phyloP scores from a whole-genome alignment of 1,139 yeast species.

The Taiozyma sp. region DNA sequence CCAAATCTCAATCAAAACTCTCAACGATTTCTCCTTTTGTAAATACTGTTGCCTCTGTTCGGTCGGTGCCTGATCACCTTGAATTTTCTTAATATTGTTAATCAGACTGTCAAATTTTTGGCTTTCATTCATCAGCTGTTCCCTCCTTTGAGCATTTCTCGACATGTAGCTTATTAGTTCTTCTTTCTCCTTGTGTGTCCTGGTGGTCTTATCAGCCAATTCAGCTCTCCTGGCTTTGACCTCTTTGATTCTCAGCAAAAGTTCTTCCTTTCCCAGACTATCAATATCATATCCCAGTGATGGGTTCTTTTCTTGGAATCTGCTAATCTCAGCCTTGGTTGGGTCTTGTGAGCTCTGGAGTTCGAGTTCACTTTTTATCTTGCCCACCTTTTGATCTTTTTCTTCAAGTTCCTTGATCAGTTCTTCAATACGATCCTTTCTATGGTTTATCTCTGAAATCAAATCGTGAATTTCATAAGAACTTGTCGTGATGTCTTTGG shows the following conservation, averaged over 20 bases:
- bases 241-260: conserved; percentile 6
- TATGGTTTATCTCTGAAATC: neutral
- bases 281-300: conserved; percentile 3
- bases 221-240: conserved; percentile 3
- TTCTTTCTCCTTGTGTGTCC: conserved; percentile 2
- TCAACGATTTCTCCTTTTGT: conserved; percentile 10
- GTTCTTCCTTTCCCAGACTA: conserved; percentile 2
- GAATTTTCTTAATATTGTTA: conserved; percentile 4
- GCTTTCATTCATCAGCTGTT: conserved; percentile 2
- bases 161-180: conserved; percentile 1
- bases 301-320: neutral
- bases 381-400: neutral
- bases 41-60: conserved; percentile 1
- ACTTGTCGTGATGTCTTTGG: neutral
- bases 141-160: conserved; percentile 3
- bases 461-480: conserved; percentile 1
- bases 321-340: neutral
- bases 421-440: neutral
- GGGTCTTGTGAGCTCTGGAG: neutral
- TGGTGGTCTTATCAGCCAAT: neutral
- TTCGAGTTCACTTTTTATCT: neutral
- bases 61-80: neutral
- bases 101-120: conserved; percentile 3
- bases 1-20: conserved; percentile 10
- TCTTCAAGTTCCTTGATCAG: neutral